Evolutionary conservation across 495 filamentous ascomycete species (phyloP).

Genomic region (Venustampulla echinocandica): DNA sequence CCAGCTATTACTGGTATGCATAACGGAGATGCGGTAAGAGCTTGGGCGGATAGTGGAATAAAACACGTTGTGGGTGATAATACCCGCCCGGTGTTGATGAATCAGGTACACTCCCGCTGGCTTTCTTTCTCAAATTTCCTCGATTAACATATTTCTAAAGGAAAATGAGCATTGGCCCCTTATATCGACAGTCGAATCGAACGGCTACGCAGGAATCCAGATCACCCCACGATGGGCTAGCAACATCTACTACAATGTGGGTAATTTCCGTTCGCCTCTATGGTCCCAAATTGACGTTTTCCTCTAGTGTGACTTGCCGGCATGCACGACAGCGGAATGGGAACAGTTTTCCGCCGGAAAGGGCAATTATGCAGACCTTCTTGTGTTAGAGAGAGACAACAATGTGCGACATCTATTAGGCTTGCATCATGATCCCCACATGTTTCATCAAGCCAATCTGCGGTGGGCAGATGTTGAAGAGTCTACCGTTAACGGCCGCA

Average conservation of each 20-base stretch:
- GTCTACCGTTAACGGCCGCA: conserved; percentile 43
- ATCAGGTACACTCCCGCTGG: conserved; percentile 18
- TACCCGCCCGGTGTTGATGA: conserved; percentile 42
- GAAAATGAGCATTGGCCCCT: conserved; percentile 45
- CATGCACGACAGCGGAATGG: conserved; percentile 51
- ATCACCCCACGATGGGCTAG: conserved; percentile 53
- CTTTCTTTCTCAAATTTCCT: not conserved
- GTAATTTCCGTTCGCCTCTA: not conserved
- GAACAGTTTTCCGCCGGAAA: conserved; percentile 46
- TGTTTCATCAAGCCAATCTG: conserved; percentile 53
- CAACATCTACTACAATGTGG: conserved; percentile 51
- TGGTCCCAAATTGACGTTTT: not conserved
- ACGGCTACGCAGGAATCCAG: conserved; percentile 47
- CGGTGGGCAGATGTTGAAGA: conserved; percentile 38
- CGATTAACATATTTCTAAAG: not conserved
- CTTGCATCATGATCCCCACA: conserved; percentile 41
- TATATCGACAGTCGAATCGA: conserved; percentile 37
- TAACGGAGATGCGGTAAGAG: conserved; percentile 53
- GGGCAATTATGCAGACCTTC: conserved; percentile 40
- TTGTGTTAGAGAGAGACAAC: conserved; percentile 39
- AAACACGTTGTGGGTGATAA: conserved; percentile 53
- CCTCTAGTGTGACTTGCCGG: conserved; percentile 37
- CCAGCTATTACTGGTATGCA: conserved; percentile 55
- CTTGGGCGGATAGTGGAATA: conserved; percentile 51
- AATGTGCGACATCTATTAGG: conserved; percentile 48